Evolutionary conservation across 176 grass and related monocot genomes (phyloP).

Genomic region (Avena eriantha): DNA sequence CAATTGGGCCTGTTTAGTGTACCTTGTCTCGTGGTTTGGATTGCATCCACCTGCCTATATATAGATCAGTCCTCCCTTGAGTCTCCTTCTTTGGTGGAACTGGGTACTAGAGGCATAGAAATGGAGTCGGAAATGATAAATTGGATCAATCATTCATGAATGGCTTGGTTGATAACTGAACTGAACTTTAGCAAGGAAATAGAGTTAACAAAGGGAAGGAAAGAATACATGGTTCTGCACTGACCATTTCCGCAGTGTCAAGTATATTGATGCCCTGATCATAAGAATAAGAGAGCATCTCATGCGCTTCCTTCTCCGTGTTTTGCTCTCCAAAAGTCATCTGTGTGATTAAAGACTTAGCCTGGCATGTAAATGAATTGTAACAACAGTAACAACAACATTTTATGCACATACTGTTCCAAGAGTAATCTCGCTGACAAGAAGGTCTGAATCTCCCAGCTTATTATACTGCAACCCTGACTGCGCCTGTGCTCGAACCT

Average conservation of each 20-base stretch:
- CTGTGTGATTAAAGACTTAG: background rate
- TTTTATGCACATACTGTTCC: constrained; percentile 54
- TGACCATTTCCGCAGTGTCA: constrained; percentile 53
- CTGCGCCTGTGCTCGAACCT: constrained; percentile 34
- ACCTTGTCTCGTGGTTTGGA: constrained; percentile 88
- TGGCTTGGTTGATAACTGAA: background rate
- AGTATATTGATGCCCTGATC: constrained; percentile 56
- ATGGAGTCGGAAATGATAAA: background rate
- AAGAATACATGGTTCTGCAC: background rate
- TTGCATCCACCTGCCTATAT: constrained; percentile 92
- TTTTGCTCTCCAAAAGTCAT: constrained; percentile 55
- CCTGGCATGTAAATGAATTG: background rate
- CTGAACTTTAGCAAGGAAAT: background rate
- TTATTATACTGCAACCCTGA: constrained; percentile 52
- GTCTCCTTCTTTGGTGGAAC: constrained; percentile 74
- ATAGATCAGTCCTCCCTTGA: constrained; percentile 86
- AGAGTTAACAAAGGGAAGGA: background rate
- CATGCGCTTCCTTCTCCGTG: constrained; percentile 51
- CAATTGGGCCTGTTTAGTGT: constrained; percentile 2
- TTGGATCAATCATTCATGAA: background rate
- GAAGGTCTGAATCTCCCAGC: constrained; percentile 72
- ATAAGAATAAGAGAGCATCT: constrained; percentile 49
- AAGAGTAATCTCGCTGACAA: constrained; percentile 67
- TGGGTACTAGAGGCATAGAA: constrained; percentile 65
- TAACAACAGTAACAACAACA: background rate